Evolutionary conservation across 768 basidiomycete species (phyloP), one percentile per base, ranked within the genome.

Genomic region (Boletus subcaerulescens): DNA sequence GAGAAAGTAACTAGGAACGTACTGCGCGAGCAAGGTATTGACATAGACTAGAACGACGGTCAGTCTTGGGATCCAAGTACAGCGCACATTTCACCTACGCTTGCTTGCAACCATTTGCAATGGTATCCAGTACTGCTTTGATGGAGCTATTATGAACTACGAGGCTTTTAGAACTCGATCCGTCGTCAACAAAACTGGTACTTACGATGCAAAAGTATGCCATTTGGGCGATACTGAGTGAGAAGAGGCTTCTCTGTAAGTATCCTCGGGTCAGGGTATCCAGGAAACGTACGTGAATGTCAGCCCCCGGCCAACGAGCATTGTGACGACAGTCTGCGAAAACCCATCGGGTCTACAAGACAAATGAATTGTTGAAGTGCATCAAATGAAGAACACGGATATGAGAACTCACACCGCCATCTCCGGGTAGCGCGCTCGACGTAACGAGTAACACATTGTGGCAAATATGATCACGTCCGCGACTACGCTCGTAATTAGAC

Each of bases 11-110:
- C 2, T 1, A 4, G 13, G 11, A 38, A 59, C 70, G 20, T 42
- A 70, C 68, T 65, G 53, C 52, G 58, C n/a, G n/a, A n/a, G n/a
- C n/a, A n/a, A n/a, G n/a, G n/a, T 60, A n/a, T 70, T 70, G 32
- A 68, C 58, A 18, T 66, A 65, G 24, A 72, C 69, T 70, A 43
- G 18, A 18, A 47, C 2, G 5, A 14, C n/a, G 24, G 26, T 9
- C 9, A 29, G 26, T 9, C 9, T 1, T 9, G 26, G 26, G 26
- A 29, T 29, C 8, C 26, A 29, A 29, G 26, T 29, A 29, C 9
- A 29, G 26, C 26, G 26, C 26, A 29, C 8, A 9, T 29, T 8
- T 29, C 26, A 29, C 26, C 8, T 29, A 29, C 26, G 9, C 26
- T 29, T 29, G 26, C 26, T 29, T 29, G 26, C 26, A 29, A 29